A percentile compares a stretch with the other conserved stretches of the same genome.
phyloP scores from a whole-genome alignment of 345 rosid genomes.

The Syzygium oleosum region DNA sequence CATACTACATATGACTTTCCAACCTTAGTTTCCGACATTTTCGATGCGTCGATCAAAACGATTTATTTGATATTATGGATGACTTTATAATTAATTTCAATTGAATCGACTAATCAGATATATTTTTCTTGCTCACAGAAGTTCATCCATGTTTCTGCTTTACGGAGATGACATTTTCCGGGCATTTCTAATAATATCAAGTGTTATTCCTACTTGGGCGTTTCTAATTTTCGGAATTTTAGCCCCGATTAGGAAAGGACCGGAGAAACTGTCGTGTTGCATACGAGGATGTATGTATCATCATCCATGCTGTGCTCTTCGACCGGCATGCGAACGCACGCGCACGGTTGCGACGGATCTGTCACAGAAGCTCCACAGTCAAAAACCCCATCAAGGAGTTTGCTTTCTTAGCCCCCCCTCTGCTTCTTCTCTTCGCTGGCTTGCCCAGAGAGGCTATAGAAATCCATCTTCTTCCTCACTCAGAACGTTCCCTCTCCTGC shows the following conservation, averaged over 20 bases:
- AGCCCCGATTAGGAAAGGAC: no score
- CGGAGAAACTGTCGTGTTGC: not conserved
- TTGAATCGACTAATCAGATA: no score
- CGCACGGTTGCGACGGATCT: not conserved
- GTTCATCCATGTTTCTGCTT: no score
- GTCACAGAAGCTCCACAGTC: not conserved
- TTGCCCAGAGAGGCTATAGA: not conserved
- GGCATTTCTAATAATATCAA: no score
- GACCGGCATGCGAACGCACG: not conserved
- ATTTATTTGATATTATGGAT: no score
- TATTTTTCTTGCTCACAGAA: no score
- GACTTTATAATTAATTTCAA: no score
- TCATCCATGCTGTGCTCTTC: not conserved
- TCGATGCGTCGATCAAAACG: not conserved
- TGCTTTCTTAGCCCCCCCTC: not conserved
- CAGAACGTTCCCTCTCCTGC: not conserved
- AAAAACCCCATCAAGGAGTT: not conserved
- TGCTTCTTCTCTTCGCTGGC: not conserved
- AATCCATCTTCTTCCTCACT: not conserved
- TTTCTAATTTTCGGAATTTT: no score
- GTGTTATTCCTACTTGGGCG: no score
- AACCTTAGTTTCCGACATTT: accelerated
- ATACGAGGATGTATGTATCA: not conserved
- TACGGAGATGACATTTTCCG: no score
- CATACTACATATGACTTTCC: not conserved